Conservation (phyloP, 164 flowering plant genomes). For the Nymphaea colorata region DNA sequence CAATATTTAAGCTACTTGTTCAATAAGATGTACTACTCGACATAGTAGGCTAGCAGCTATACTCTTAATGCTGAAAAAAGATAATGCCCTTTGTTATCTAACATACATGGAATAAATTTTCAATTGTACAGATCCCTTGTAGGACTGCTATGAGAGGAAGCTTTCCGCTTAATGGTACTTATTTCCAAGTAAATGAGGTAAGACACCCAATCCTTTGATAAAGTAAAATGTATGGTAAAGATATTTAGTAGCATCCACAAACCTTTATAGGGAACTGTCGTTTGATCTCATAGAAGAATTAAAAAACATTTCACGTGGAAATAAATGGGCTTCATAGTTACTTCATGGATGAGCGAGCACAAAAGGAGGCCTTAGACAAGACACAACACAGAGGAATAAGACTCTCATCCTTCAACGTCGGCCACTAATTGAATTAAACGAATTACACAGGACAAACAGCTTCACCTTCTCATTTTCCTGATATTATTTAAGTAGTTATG, state of each 20-base stretch:
- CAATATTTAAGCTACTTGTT: not conserved
- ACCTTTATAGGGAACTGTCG: not conserved
- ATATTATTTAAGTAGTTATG: too few species aligned
- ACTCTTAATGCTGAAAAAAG: too few species aligned
- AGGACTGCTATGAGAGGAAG: constrained; percentile 92
- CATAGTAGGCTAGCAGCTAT: not conserved
- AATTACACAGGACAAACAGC: not conserved
- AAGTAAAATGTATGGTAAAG: too few species aligned
- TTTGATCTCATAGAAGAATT: too few species aligned
- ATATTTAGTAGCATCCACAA: not conserved
- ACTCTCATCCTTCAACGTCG: not conserved
- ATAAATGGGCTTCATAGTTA: not conserved
- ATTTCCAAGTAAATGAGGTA: constrained; percentile 99
- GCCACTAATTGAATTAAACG: not conserved
- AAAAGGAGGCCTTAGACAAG: not conserved
- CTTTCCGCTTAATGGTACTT: constrained; percentile 94
- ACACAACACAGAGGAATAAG: not conserved
- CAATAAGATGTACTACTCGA: not conserved
- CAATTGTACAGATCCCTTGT: constrained; percentile 62
- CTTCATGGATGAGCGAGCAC: not conserved
- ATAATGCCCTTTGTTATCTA: too few species aligned
- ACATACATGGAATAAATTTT: not conserved
- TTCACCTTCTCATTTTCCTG: not conserved
- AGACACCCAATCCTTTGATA: not conserved
- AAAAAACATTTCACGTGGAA: not conserved